Conservation (phyloP, 192 early-diverging fungal genomes). For the Umbelopsis sp. region DNA sequence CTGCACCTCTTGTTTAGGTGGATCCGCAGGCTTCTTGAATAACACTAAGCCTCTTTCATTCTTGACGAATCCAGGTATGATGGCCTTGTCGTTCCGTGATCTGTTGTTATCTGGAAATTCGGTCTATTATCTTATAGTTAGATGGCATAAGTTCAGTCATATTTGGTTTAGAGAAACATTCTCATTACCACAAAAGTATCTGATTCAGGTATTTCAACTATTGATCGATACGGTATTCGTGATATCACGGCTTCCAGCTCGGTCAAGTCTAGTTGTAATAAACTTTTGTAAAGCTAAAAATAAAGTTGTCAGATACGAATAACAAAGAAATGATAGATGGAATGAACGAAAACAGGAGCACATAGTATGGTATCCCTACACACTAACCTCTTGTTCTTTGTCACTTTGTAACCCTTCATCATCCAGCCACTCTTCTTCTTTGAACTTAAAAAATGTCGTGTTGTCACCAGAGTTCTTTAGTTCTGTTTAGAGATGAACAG, state of each 20-base stretch:
- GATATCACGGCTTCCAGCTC: constrained; percentile 6
- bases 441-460: constrained; percentile 34
- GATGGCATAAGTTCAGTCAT: background rate
- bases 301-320: background rate
- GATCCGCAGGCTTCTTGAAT: constrained; percentile 21
- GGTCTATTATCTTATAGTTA: background rate
- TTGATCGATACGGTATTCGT: background rate
- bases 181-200: background rate
- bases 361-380: too few species aligned
- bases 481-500: background rate
- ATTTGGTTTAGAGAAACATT: background rate
- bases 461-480: background rate
- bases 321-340: too few species aligned
- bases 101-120: background rate
- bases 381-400: background rate
- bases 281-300: constrained; percentile 18
- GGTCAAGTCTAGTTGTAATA: constrained; percentile 27
- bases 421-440: constrained; percentile 28
- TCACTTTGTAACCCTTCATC: background rate
- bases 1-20: background rate
- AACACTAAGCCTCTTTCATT: constrained; percentile 28
- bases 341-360: too few species aligned
- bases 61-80: constrained; percentile 31
- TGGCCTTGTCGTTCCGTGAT: constrained; percentile 19
- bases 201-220: background rate